Percentiles rank a stretch among this genome's conserved stretches.
phyloP scores from a whole-genome alignment of 495 filamentous ascomycete species.

The Annulohypoxylon bovei region DNA sequence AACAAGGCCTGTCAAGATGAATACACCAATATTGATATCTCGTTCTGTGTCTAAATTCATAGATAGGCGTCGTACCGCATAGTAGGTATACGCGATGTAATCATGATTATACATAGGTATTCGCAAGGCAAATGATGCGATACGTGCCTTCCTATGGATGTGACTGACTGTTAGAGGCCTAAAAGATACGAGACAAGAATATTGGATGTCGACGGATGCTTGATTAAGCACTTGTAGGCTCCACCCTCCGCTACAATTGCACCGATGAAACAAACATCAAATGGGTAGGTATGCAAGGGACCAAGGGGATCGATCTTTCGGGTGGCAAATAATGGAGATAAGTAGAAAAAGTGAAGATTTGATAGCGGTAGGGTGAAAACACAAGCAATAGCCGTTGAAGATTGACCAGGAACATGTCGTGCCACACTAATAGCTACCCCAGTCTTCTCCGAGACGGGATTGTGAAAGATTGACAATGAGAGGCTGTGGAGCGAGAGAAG shows the following conservation, averaged over 20 bases:
- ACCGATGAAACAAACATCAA: not conserved
- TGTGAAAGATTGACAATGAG: not conserved
- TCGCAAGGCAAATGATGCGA: not conserved
- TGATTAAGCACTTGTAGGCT: not conserved
- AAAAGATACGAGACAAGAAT: not conserved
- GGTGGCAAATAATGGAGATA: constrained; percentile 2
- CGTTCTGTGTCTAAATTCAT: too few species aligned
- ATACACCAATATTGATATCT: not conserved
- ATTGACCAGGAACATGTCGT: not conserved
- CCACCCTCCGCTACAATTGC: not conserved
- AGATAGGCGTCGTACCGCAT: not conserved
- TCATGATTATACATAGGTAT: not conserved
- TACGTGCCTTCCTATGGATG: not conserved
- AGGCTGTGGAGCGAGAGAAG: constrained; percentile 8
- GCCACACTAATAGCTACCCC: constrained; percentile 28
- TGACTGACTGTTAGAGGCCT: not conserved
- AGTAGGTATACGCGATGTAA: not conserved
- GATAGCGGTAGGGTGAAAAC: not conserved
- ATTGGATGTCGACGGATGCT: not conserved
- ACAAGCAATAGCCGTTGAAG: not conserved
- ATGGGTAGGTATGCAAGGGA: not conserved
- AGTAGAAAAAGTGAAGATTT: constrained; percentile 19
- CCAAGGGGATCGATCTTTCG: not conserved
- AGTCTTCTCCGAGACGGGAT: constrained; percentile 13
- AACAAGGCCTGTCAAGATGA: not conserved